These are phyloP conservation scores for Termitomyces bulborhizus DNA, from an alignment of 768 basidiomycete species.

Conservation along the genomic window DNA sequence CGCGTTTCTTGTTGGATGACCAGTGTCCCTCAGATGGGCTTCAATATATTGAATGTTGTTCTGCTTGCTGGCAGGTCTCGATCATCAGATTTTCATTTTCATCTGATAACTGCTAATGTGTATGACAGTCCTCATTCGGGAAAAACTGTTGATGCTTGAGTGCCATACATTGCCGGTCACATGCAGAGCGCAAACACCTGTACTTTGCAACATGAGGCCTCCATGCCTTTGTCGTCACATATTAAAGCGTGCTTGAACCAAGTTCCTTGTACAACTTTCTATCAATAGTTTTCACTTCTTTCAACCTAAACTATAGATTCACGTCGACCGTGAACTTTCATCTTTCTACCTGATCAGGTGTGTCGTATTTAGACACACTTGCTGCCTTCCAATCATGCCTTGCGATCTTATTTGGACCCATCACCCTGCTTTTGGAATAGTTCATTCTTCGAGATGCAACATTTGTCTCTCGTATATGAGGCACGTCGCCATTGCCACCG, in stretches of 20 bases:
- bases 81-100: not conserved
- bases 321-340: not conserved
- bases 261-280: not conserved
- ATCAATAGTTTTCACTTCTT: not conserved
- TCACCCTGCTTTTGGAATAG: conserved; percentile 12
- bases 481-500: conserved; percentile 10
- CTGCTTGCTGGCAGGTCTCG: not conserved
- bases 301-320: not conserved
- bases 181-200: not conserved
- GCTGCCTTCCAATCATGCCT: not conserved
- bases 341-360: not conserved
- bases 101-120: not conserved
- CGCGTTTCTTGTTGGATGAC: not conserved
- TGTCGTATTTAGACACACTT: not conserved
- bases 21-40: not conserved
- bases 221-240: not conserved
- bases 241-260: not conserved
- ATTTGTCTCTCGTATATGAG: conserved; percentile 12
- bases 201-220: not conserved
- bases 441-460: conserved; percentile 11
- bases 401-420: conserved; percentile 8
- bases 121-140: not conserved
- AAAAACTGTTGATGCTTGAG: not conserved
- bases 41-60: not conserved
- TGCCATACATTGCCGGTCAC: not conserved